Percentiles rank a stretch among this genome's conserved stretches.
Conservation (phyloP, 192 early-diverging fungal genomes). For the Allomyces macrogynus region DNA sequence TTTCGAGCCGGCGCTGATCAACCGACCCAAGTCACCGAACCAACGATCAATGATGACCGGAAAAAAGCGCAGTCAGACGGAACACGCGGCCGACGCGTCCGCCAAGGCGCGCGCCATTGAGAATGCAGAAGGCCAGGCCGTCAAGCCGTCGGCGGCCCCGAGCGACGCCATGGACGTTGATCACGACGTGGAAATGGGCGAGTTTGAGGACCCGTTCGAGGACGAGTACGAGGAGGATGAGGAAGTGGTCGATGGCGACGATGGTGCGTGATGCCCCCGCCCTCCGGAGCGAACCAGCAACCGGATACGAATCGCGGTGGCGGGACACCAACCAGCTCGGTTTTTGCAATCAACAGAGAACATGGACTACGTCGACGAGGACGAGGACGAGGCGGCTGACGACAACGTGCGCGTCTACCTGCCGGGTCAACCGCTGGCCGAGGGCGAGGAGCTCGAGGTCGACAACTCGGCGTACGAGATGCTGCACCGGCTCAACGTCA, state of each 20-base stretch:
- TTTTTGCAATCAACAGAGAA: constrained; percentile 6
- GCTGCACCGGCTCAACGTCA: constrained; percentile 78
- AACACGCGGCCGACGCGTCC: not conserved
- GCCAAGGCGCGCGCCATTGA: constrained; percentile 13
- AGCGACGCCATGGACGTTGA: constrained; percentile 17
- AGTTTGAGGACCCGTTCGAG: constrained; percentile 85
- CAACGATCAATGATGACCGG: too few relatives aligned
- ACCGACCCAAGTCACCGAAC: too few relatives aligned
- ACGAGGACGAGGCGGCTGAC: constrained; percentile 35
- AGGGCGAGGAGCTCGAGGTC: constrained; percentile 78
- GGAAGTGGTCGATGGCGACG: constrained; percentile 21
- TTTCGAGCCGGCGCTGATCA: too few relatives aligned
- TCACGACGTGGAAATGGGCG: constrained; percentile 48
- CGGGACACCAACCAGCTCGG: constrained; percentile 4
- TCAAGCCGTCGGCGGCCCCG: constrained; percentile 4
- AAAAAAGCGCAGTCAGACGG: not conserved
- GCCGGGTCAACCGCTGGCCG: constrained; percentile 66
- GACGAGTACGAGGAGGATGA: constrained; percentile 57
- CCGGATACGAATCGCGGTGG: too few relatives aligned
- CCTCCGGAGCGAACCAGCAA: too few relatives aligned
- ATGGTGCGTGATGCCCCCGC: constrained; percentile 4
- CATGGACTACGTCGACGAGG: constrained; percentile 30
- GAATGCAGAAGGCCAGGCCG: constrained; percentile 8
- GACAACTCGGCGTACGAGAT: constrained; percentile 92
- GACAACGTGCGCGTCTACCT: constrained; percentile 57